phyloP scores from a whole-genome alignment of 192 early-diverging fungal species.

The Coemansia sp. region DNA sequence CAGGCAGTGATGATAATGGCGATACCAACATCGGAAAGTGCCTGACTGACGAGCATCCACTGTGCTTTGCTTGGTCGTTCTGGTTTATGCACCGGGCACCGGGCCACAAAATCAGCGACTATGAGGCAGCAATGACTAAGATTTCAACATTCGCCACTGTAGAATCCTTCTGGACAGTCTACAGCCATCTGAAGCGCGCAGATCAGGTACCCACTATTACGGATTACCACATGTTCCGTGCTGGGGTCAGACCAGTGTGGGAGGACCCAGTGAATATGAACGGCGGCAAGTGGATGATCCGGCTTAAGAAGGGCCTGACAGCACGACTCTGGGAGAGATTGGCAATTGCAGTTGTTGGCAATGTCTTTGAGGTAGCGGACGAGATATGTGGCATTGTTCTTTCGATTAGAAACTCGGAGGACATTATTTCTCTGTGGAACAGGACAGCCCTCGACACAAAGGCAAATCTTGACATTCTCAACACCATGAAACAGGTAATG shows the following conservation, averaged over 20 bases:
- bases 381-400: conserved; percentile 93
- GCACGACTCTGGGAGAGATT: conserved; percentile 89
- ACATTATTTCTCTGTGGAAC: conserved; percentile 96
- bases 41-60: conserved; percentile 53
- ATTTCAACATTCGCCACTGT: conserved; percentile 77
- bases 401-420: conserved; percentile 88
- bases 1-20: too few species aligned
- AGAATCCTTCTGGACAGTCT: conserved; percentile 79
- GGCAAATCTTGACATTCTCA: conserved; percentile 82
- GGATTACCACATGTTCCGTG: conserved; percentile 93
- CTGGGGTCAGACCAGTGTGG: conserved; percentile 92
- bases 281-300: conserved; percentile 95
- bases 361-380: conserved; percentile 83
- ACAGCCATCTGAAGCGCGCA: conserved; percentile 78
- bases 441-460: conserved; percentile 77
- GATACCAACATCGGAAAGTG: background rate
- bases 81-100: conserved; percentile 94
- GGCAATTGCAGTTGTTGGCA: conserved; percentile 85
- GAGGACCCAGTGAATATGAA: conserved; percentile 82
- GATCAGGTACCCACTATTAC: conserved; percentile 80
- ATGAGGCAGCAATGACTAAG: conserved; percentile 83
- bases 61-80: conserved; percentile 85
- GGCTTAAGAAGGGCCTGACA: conserved; percentile 89
- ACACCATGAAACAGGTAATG: conserved; percentile 84
- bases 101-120: conserved; percentile 81